Percentiles rank a stretch among this genome's conserved stretches.
Evolutionary conservation across 1,284 basidiomycete species (phyloP).

Genomic region (Ganoderma lucidum): DNA sequence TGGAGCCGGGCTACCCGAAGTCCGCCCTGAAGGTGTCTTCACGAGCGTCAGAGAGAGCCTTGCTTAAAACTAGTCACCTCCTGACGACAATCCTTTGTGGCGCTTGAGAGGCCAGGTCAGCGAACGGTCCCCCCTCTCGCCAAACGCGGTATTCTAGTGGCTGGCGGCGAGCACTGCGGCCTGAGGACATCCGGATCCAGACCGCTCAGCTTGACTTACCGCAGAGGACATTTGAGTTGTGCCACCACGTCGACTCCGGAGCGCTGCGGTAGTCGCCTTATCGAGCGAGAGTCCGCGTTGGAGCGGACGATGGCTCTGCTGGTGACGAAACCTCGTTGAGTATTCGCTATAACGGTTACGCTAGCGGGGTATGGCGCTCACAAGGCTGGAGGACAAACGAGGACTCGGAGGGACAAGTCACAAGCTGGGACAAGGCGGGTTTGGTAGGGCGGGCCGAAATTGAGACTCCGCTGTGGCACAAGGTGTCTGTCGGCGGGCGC

Average conservation of each 20-base stretch:
- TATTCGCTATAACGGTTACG: not conserved
- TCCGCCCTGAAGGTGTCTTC: not conserved
- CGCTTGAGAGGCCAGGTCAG: not conserved
- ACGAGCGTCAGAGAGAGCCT: not conserved
- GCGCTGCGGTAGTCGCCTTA: not conserved
- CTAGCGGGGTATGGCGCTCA: not conserved
- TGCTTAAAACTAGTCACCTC: not conserved
- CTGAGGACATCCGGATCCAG: not conserved
- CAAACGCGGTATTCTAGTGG: not conserved
- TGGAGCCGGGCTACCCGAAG: not conserved
- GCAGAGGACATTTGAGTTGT: not conserved
- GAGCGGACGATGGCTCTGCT: not conserved
- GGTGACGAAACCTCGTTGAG: not conserved
- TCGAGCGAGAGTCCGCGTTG: not conserved
- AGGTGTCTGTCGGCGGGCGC: constrained; percentile 23
- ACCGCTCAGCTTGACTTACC: not conserved
- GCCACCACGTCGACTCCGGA: not conserved
- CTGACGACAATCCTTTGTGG: not conserved
- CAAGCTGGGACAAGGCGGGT: not conserved
- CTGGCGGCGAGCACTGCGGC: not conserved
- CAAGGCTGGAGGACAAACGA: constrained; percentile 2
- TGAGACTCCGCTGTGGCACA: constrained; percentile 34
- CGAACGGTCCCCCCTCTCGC: not conserved
- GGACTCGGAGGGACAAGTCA: not conserved
- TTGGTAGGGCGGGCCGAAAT: constrained; percentile 18